A percentile compares a stretch with the other conserved stretches of the same genome.
phyloP scores from a whole-genome alignment of 768 basidiomycete species.

The Suillus plorans region DNA sequence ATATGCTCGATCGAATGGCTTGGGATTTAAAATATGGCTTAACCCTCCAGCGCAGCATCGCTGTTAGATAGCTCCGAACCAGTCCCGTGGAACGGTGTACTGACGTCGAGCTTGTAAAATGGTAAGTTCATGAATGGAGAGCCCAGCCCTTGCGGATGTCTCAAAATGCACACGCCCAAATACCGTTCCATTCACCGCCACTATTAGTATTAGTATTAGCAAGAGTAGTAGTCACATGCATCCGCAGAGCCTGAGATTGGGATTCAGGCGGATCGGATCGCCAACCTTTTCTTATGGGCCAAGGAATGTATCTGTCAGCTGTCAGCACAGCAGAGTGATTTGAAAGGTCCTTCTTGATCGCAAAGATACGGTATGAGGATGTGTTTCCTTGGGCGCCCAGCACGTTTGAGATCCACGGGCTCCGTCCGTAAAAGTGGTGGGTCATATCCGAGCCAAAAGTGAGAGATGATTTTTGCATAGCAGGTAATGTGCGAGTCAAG shows the following conservation, averaged over 20 bases:
- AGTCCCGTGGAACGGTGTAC: not conserved
- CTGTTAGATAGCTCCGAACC: not conserved
- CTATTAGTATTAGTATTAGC: not conserved
- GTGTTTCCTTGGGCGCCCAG: not conserved
- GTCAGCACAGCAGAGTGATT: not conserved
- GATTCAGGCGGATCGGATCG: not conserved
- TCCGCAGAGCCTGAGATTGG: not conserved
- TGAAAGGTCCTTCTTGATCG: not conserved
- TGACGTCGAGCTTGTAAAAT: not conserved
- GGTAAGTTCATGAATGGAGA: not conserved
- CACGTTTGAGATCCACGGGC: not conserved
- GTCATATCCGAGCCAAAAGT: not conserved
- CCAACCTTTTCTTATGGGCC: not conserved
- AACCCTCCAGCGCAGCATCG: not conserved
- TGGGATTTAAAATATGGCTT: not conserved
- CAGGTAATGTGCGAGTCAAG: not conserved
- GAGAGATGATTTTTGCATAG: not conserved
- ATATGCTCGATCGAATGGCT: not conserved
- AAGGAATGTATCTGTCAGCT: not conserved
- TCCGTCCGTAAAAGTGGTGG: not conserved
- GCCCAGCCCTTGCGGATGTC: too few species aligned
- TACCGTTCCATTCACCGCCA: not conserved
- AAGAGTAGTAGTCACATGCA: not conserved
- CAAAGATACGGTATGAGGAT: not conserved
- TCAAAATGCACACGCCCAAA: not conserved